Evolutionary conservation across 164 flowering plant genomes (phyloP).

Genomic region (Brasenia schreberi): DNA sequence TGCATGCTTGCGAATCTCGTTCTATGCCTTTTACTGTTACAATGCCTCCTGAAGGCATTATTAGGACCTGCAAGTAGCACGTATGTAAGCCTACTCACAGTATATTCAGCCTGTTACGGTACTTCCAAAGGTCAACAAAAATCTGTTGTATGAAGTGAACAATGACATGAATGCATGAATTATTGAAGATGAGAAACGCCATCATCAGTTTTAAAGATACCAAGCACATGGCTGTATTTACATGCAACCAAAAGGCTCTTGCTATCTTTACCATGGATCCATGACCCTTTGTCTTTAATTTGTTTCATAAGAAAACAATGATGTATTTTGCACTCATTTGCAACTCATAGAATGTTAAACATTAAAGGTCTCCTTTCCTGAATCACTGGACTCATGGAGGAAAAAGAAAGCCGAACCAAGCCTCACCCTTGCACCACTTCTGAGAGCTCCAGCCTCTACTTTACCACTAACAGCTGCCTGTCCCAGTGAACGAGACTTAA

Average conservation of each 20-base stretch:
- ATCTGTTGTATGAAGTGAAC: background rate
- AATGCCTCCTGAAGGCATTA: slow-evolving; percentile 68
- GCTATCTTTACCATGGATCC: too few species aligned
- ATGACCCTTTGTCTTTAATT: too few species aligned
- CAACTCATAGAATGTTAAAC: background rate
- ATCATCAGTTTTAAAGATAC: background rate
- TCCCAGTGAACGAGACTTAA: slow-evolving; percentile 41
- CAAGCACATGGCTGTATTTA: too few species aligned
- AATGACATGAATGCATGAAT: background rate
- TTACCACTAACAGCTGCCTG: slow-evolving; percentile 81
- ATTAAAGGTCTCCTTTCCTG: background rate
- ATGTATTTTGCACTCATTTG: background rate
- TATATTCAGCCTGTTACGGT: background rate
- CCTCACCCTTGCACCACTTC: slow-evolving; percentile 64
- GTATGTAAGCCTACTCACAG: background rate
- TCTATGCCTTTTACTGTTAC: slow-evolving; percentile 62
- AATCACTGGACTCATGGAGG: background rate
- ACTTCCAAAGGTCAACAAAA: background rate
- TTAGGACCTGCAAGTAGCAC: slow-evolving; percentile 46
- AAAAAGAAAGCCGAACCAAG: background rate
- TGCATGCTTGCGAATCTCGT: slow-evolving; percentile 46
- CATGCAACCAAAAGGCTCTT: too few species aligned
- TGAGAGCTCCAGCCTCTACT: slow-evolving; percentile 87
- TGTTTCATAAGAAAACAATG: too few species aligned
- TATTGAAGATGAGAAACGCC: background rate